phyloP scores from a whole-genome alignment of 2,329 filamentous ascomycete genomes.

The Penicillium nordicum region DNA sequence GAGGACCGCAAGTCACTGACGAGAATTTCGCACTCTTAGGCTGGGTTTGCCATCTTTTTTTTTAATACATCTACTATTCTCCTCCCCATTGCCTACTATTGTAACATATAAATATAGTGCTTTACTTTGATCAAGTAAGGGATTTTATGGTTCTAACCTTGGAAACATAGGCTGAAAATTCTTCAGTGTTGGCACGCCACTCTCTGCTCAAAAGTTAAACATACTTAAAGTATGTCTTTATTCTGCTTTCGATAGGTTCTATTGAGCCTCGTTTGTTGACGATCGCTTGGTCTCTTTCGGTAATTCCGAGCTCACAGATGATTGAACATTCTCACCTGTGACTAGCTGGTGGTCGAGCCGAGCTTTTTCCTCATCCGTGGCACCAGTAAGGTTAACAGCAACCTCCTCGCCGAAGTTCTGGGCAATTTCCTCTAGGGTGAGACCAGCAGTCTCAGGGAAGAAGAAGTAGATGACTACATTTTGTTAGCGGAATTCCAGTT shows the following conservation, averaged over 20 bases:
- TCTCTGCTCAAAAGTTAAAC: neutral
- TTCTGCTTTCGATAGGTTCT: neutral
- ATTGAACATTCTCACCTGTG: neutral
- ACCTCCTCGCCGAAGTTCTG: slow-evolving; percentile 52
- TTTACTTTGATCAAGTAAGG: too few relatives aligned
- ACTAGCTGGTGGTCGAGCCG: slow-evolving; percentile 18
- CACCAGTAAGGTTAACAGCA: slow-evolving; percentile 46
- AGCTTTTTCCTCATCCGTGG: slow-evolving; percentile 40
- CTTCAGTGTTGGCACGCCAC: neutral
- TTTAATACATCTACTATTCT: too few relatives aligned
- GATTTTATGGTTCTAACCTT: neutral
- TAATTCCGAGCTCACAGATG: neutral
- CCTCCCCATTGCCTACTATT: too few relatives aligned
- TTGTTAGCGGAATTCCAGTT: slow-evolving; percentile 4
- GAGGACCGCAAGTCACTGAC: neutral
- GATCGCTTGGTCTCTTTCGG: neutral
- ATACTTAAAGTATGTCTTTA: neutral
- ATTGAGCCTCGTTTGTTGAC: neutral
- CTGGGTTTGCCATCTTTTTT: too few relatives aligned
- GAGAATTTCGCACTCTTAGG: too few relatives aligned
- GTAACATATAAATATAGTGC: too few relatives aligned
- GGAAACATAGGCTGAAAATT: neutral
- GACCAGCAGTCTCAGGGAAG: slow-evolving; percentile 43
- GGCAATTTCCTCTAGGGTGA: slow-evolving; percentile 48
- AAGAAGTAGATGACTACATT: slow-evolving; percentile 43